Evolutionary conservation across 2,329 filamentous ascomycete genomes (phyloP), one percentile per base, ranked within the genome.

Genomic region (Colletotrichum acutatum): DNA sequence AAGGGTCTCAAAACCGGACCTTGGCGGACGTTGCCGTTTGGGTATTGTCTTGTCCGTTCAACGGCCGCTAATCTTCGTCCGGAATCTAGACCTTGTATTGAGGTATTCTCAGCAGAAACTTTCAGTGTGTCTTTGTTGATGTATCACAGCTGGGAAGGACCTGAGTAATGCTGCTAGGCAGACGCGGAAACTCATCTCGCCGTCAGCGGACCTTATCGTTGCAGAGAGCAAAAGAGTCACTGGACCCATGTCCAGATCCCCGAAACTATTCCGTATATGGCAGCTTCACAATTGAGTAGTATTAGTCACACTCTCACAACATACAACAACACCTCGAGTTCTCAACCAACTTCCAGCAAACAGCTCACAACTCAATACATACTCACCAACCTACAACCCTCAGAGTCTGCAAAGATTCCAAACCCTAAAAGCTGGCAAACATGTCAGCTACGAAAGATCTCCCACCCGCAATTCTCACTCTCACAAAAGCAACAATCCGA

Each of bases 401-500:
- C 14, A 42, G 37, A 2, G 14, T n/a, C 12, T 42, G 1, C 0
- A 16, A 4, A 9, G 3, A 14, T 16, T 12, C 24, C 5, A 19
- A 6, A 2, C 22, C 11, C 22, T 1, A 24, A 22, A 2, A 26
- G 1, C 8, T 1, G 34, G 0, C n/a, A 32, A 63, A 14, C 11
- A 72, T 72, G 70, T 30, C 70, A 1, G 7, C 66, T 4, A 14
- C 32, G 2, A 9, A 46, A 16, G n/a, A 65, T 5, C 42, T 70
- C 0, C 70, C 70, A 6, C 32, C 32, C 19, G 59, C 70, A 24
- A 69, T 72, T n/a, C 66, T 72, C 53, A 26, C 42, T 8, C 66
- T 72, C n/a, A 2, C 37, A 14, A 72, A 64, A 16, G 59, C 66
- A 76, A 78, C 84, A 67, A 78, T 89, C 67, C 85, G 87, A 7